phyloP scores from a whole-genome alignment of 192 early-diverging fungal species.

The Entomortierella lignicola region DNA sequence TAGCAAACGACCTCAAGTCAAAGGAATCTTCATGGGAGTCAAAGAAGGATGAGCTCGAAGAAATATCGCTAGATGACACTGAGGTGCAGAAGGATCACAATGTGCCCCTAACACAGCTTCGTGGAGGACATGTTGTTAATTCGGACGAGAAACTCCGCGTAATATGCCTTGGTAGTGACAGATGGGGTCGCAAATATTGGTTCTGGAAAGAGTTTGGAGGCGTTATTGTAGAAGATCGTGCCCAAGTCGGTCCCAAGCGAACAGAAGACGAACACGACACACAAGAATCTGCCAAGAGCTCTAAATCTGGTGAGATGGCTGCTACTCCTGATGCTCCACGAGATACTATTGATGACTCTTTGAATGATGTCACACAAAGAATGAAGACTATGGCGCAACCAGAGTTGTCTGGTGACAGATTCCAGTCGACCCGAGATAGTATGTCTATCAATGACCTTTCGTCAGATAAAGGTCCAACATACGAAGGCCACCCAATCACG shows the following conservation, averaged over 20 bases:
- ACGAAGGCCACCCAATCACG: background rate
- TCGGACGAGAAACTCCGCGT: conserved; percentile 36
- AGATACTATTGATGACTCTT: background rate
- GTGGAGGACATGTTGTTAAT: conserved; percentile 44
- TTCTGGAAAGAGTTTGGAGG: conserved; percentile 53
- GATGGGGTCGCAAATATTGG: conserved; percentile 54
- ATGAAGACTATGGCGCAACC: conserved; percentile 44
- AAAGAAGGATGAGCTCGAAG: conserved; percentile 39
- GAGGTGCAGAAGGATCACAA: conserved; percentile 48
- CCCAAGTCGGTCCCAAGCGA: conserved; percentile 19
- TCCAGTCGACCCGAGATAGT: conserved; percentile 5
- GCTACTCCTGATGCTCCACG: background rate
- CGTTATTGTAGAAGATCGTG: conserved; percentile 46
- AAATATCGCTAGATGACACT: conserved; percentile 29
- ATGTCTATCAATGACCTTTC: conserved; percentile 38
- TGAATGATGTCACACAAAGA: conserved; percentile 37
- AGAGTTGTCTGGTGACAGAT: conserved; percentile 14
- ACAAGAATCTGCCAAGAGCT: too few relatives aligned
- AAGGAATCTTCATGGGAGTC: conserved; percentile 45
- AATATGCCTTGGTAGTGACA: conserved; percentile 40
- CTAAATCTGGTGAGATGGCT: background rate
- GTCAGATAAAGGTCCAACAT: background rate
- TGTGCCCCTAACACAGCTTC: conserved; percentile 35
- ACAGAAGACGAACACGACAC: background rate
- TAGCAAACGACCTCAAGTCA: conserved; percentile 28